Evolutionary conservation across 2,329 filamentous ascomycete genomes (phyloP).

Genomic region (Conoideocrella luteorostrata): DNA sequence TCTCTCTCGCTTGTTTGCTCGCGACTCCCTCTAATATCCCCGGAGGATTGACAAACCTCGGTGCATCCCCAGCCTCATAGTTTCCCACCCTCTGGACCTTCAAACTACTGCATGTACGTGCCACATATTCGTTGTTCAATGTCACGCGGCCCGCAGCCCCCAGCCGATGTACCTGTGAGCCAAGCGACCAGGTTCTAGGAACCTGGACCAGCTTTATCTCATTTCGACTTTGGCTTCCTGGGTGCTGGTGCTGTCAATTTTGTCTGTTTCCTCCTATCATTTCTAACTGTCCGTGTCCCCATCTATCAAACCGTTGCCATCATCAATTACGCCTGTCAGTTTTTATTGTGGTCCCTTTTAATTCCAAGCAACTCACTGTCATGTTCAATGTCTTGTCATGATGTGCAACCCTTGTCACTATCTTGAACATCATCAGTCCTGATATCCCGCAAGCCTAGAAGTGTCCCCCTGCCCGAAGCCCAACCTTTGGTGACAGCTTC

Average conservation of each 20-base stretch:
- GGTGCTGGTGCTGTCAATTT: background rate
- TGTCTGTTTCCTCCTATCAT: background rate
- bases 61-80: background rate
- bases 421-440: background rate
- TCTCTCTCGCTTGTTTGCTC: background rate
- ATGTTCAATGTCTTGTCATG: background rate
- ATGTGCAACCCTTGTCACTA: background rate
- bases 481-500: background rate
- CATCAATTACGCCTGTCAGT: background rate
- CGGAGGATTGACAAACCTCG: background rate
- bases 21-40: background rate
- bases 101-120: slow-evolving; percentile 4
- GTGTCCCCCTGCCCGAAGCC: background rate
- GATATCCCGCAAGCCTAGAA: background rate
- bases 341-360: background rate
- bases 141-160: background rate
- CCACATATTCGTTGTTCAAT: slow-evolving; percentile 6
- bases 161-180: background rate
- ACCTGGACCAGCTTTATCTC: background rate
- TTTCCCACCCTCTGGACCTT: background rate
- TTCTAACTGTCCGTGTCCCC: background rate
- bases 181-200: background rate
- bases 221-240: background rate
- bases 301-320: background rate
- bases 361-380: background rate